Evolutionary conservation across 176 grass and related monocot genomes (phyloP).

Genomic region (Juncus inflexus): DNA sequence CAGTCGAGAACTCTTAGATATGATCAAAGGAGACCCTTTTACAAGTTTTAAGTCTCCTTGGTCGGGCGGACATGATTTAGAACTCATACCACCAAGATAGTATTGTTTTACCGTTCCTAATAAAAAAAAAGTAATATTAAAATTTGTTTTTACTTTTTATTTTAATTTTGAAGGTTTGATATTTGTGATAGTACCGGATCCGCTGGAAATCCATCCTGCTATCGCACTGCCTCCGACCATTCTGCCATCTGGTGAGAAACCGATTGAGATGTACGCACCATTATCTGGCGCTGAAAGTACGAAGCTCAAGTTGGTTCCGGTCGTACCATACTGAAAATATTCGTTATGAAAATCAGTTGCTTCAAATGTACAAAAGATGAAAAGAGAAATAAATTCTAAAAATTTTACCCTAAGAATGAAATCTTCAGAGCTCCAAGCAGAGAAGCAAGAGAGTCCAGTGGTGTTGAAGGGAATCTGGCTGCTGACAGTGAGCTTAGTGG

Average conservation of each 20-base stretch:
- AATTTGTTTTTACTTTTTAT: no score
- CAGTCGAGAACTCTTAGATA: conserved; percentile 41
- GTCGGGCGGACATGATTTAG: conserved; percentile 39
- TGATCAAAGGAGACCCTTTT: conserved; percentile 21
- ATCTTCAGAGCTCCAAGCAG: conserved; percentile 36
- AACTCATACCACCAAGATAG: conserved; percentile 49
- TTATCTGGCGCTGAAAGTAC: no score
- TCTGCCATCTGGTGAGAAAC: conserved; percentile 36
- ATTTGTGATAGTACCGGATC: background rate
- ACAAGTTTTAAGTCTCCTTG: conserved; percentile 32
- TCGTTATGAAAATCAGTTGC: no score
- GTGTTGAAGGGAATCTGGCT: conserved; percentile 44
- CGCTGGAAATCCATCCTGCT: conserved; percentile 31
- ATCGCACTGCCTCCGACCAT: conserved; percentile 57
- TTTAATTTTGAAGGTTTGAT: no score
- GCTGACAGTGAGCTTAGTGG: conserved; percentile 22
- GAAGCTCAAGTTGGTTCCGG: conserved; percentile 4
- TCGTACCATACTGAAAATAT: conserved; percentile 38
- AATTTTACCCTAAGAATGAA: conserved; percentile 42
- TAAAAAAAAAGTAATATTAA: no score
- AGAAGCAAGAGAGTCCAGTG: conserved; percentile 39
- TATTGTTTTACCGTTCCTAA: conserved; percentile 36
- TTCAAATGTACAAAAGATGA: no score
- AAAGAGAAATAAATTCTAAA: background rate
- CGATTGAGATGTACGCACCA: conserved; percentile 37